phyloP scores from a whole-genome alignment of 139 green algal genomes.

The Limnomonas spitsbergensis region DNA sequence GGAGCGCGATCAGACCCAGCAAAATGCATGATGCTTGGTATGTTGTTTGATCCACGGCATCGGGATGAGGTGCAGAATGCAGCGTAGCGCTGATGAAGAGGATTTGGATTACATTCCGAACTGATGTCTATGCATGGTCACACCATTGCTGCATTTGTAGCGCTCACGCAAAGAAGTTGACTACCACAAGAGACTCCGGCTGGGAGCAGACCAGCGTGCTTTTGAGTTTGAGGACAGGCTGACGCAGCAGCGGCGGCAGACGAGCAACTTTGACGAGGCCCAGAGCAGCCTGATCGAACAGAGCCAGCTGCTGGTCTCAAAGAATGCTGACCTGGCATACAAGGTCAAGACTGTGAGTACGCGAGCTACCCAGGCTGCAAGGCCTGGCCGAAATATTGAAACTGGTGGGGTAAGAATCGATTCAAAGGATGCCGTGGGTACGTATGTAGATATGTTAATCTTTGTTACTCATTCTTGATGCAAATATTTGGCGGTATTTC shows the following conservation, averaged over 20 bases:
- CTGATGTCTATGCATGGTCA: constrained; percentile 4
- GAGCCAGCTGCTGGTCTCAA: constrained; percentile 29
- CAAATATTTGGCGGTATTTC: not conserved
- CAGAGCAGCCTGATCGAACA: constrained; percentile 34
- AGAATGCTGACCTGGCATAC: constrained; percentile 32
- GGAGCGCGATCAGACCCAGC: too few relatives aligned
- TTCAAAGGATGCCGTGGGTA: too few relatives aligned
- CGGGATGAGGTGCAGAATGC: too few relatives aligned
- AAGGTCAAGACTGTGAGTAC: constrained; percentile 23
- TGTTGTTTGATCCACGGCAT: too few relatives aligned
- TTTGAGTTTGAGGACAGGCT: constrained; percentile 31
- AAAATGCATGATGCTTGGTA: too few relatives aligned
- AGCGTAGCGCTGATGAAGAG: too few relatives aligned
- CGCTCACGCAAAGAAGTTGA: constrained; percentile 34
- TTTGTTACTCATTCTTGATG: constrained; percentile 7
- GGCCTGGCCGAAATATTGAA: not conserved
- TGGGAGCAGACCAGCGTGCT: constrained; percentile 22
- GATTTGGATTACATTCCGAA: too few relatives aligned
- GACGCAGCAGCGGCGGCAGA: not conserved
- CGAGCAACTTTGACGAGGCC: constrained; percentile 32
- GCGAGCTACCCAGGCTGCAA: not conserved
- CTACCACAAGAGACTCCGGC: constrained; percentile 40
- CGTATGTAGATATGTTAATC: constrained; percentile 8
- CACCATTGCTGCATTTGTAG: not conserved
- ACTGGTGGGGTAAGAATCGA: too few relatives aligned